Conservation (phyloP, 257 asterid species). For the Asclepias syriaca region DNA sequence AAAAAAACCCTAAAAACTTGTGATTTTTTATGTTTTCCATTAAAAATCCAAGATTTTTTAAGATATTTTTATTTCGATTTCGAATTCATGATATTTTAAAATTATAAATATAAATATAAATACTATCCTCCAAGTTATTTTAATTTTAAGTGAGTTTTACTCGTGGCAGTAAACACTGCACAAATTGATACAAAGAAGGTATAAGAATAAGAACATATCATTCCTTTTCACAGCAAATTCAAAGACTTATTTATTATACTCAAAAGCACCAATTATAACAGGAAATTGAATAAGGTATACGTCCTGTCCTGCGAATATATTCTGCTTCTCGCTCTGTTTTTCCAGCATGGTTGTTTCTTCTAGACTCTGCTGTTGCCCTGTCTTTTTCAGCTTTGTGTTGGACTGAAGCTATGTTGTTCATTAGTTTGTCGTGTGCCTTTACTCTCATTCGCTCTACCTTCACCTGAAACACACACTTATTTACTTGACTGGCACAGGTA, state of each 20-base stretch:
- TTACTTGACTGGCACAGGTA: not conserved
- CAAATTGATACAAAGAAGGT: too few species aligned
- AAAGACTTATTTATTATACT: not conserved
- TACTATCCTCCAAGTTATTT: too few species aligned
- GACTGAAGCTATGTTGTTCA: constrained; percentile 33
- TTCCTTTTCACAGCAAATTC: too few species aligned
- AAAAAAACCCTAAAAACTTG: too few species aligned
- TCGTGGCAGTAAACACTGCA: too few species aligned
- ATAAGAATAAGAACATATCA: too few species aligned
- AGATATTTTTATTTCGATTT: too few species aligned
- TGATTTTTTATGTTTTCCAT: too few species aligned
- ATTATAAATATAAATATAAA: too few species aligned
- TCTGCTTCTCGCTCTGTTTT: constrained; percentile 31
- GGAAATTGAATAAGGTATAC: constrained; percentile 23
- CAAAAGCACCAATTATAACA: constrained; percentile 31
- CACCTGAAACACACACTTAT: constrained; percentile 18
- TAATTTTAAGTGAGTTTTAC: too few species aligned
- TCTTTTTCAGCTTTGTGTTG: constrained; percentile 32
- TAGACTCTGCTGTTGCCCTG: constrained; percentile 25
- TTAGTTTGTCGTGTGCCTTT: constrained; percentile 28
- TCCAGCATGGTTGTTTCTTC: constrained; percentile 21
- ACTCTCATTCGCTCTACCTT: constrained; percentile 35
- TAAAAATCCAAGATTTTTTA: too few species aligned
- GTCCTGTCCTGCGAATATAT: constrained; percentile 36
- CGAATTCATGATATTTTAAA: too few species aligned